Conservation (phyloP, 768 basidiomycete species). For the Ramaria rubella region DNA sequence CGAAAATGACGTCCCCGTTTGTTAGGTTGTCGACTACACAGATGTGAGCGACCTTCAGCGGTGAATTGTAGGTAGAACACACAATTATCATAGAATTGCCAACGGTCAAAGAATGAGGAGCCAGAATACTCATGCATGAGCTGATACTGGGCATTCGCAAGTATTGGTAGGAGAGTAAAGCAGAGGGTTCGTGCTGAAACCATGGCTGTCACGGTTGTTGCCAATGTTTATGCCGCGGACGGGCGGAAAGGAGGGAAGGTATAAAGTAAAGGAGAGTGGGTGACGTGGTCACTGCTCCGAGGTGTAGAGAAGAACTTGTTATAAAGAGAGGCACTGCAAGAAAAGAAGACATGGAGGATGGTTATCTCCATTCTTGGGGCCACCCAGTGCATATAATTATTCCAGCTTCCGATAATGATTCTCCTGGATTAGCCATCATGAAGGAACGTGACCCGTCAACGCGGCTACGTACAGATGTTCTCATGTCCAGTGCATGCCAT, state of each 20-base stretch:
- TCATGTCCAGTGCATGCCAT: not conserved
- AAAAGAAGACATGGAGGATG: no score
- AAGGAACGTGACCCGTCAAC: not conserved
- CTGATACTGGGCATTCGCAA: slow-evolving; percentile 32
- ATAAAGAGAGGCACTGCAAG: no score
- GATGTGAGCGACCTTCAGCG: not conserved
- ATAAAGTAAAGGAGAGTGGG: no score
- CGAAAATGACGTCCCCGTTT: slow-evolving; percentile 48
- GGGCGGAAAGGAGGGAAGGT: no score
- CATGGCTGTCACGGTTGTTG: no score
- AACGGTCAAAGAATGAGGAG: slow-evolving; percentile 55
- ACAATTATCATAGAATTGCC: slow-evolving; percentile 60
- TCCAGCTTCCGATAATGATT: not conserved
- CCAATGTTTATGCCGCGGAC: no score
- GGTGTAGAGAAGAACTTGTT: no score
- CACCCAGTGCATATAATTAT: no score
- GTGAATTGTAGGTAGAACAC: slow-evolving; percentile 18
- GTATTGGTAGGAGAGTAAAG: not conserved
- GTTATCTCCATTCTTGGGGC: no score
- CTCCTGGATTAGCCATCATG: not conserved
- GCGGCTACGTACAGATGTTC: not conserved
- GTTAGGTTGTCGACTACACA: slow-evolving; percentile 60
- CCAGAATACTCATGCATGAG: slow-evolving; percentile 54
- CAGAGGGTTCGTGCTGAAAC: not conserved
- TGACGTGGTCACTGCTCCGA: no score